These are phyloP conservation scores for Arthrinium phaeospermum DNA, from an alignment of 2,329 filamentous ascomycete species.

Conservation along the genomic window DNA sequence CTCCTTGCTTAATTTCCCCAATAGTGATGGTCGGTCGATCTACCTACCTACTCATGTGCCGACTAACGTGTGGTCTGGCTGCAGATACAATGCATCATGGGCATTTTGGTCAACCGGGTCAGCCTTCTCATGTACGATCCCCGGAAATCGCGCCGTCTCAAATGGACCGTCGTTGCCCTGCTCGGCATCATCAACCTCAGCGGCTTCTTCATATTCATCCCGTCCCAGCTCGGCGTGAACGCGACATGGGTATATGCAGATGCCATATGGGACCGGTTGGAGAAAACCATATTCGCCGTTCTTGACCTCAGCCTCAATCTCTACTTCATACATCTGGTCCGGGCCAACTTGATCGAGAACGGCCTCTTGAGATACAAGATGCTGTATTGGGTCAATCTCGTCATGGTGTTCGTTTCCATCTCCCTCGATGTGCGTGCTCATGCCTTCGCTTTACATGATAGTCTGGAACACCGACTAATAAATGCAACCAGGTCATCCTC, in stretches of 20 bases:
- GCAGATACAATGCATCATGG: constrained; percentile 9
- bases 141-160: not conserved
- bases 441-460: not conserved
- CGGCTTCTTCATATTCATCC: constrained; percentile 14
- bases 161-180: not conserved
- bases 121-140: not conserved
- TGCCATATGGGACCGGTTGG: not conserved
- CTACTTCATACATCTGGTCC: constrained; percentile 3
- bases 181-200: constrained; percentile 9
- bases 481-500: not conserved
- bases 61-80: not conserved
- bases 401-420: constrained; percentile 12
- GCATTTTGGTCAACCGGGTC: not conserved
- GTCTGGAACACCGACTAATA: not conserved
- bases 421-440: constrained; percentile 4
- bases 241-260: not conserved
- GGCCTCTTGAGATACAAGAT: not conserved
- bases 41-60: not conserved
- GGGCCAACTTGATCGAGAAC: not conserved
- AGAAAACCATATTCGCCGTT: not conserved
- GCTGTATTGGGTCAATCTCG: constrained; percentile 5
- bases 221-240: not conserved
- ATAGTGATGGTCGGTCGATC: not conserved
- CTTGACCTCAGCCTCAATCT: constrained; percentile 15
- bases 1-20: too few species aligned